These are phyloP conservation scores for Mycena pura DNA, from an alignment of 768 basidiomycete species.

Conservation along the genomic window DNA sequence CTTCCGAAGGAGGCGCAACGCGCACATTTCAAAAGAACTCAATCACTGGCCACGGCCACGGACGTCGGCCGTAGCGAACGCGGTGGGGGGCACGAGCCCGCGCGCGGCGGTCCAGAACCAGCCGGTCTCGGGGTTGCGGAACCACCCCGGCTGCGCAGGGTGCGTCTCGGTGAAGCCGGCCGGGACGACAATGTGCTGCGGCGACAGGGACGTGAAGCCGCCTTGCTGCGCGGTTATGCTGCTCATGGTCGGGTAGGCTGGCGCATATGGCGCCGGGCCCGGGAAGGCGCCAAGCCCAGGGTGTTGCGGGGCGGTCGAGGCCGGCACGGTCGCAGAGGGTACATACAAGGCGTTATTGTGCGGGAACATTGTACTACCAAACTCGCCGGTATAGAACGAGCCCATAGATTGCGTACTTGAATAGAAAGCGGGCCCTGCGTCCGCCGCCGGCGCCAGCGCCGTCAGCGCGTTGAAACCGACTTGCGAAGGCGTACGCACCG, in stretches of 20 bases:
- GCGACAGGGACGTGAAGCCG: constrained; percentile 4
- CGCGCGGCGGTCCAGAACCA: constrained; percentile 19
- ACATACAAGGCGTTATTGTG: too few species aligned
- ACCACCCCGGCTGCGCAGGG: constrained; percentile 12
- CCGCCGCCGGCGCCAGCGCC: not conserved
- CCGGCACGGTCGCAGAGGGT: too few species aligned
- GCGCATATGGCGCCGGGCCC: not conserved
- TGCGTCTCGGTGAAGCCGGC: constrained; percentile 20
- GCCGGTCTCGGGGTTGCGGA: constrained; percentile 20
- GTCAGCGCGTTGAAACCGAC: too few species aligned
- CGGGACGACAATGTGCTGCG: constrained; percentile 16
- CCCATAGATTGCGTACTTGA: too few species aligned
- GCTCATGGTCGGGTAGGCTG: not conserved
- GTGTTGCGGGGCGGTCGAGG: too few species aligned
- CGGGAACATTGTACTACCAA: not conserved
- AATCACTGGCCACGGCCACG: too few species aligned
- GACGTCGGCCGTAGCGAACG: too few species aligned
- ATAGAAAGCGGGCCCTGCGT: not conserved
- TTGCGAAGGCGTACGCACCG: too few species aligned
- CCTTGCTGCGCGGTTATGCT: not conserved
- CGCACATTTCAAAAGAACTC: too few species aligned
- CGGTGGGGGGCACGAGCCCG: constrained; percentile 21
- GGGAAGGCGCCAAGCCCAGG: too few species aligned
- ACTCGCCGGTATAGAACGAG: too few species aligned
- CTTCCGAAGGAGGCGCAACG: too few species aligned